A percentile compares a stretch with the other conserved stretches of the same genome.
phyloP scores from a whole-genome alignment of 345 rosid species.

The Rhizophora mangle region DNA sequence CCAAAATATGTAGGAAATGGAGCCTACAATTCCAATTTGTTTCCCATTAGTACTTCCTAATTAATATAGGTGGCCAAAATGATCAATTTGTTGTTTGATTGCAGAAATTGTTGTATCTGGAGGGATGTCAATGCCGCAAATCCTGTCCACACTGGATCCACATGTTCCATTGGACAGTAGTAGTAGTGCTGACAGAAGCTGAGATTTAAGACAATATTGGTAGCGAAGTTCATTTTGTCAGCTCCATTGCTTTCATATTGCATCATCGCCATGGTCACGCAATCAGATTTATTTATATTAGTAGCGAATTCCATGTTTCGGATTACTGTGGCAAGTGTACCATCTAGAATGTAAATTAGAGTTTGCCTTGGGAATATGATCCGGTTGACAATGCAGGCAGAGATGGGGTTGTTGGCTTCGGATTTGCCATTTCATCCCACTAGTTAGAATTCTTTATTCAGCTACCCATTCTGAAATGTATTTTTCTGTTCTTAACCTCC shows the following conservation, averaged over 20 bases:
- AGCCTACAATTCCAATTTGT: too few relatives aligned
- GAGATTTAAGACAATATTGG: constrained; percentile 34
- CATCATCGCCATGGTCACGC: constrained; percentile 6
- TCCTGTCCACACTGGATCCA: constrained; percentile 62
- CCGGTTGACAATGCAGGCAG: constrained; percentile 7
- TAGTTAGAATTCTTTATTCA: constrained; percentile 6
- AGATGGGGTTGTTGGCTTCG: constrained; percentile 13
- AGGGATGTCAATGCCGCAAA: constrained; percentile 99
- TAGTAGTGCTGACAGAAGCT: constrained; percentile 56
- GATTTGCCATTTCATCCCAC: constrained; percentile 7
- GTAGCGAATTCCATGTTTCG: not conserved
- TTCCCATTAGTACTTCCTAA: too few relatives aligned
- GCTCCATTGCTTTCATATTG: constrained; percentile 5
- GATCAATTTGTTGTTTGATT: constrained; percentile 18
- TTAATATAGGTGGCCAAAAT: not conserved
- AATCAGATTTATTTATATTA: constrained; percentile 5
- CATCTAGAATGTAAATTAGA: constrained; percentile 36
- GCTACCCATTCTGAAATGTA: not conserved
- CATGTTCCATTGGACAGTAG: constrained; percentile 54
- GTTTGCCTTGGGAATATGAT: constrained; percentile 27
- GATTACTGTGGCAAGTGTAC: constrained; percentile 29
- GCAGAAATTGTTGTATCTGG: constrained; percentile 97
- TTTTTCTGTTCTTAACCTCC: not conserved
- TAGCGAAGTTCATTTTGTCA: constrained; percentile 24
- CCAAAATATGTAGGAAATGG: too few relatives aligned